Evolutionary conservation across 2,329 filamentous ascomycete species (phyloP).

Genomic region (Dichotomopilus funicola): DNA sequence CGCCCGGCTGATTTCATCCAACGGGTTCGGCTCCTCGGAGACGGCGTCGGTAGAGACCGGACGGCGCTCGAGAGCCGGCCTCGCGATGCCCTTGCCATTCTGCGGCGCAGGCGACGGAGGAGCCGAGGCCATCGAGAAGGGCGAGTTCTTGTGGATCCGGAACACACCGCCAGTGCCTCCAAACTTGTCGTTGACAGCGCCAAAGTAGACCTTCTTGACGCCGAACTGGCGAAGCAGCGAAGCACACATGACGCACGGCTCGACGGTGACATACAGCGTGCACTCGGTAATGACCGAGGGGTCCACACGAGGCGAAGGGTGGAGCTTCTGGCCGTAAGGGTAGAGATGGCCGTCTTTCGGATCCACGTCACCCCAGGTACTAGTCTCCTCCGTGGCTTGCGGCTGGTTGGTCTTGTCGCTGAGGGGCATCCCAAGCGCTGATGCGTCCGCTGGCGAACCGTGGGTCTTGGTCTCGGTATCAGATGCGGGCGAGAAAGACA

Average conservation of each 20-base stretch:
- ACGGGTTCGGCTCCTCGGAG: conserved; percentile 7
- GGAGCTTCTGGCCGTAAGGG: conserved; percentile 55
- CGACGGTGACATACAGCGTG: conserved; percentile 91
- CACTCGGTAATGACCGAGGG: conserved; percentile 62
- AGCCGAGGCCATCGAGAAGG: conserved; percentile 35
- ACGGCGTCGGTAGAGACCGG: conserved; percentile 14
- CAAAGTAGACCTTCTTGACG: conserved; percentile 88
- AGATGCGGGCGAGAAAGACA: conserved; percentile 36
- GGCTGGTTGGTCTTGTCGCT: conserved; percentile 25
- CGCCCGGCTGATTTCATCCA: conserved; percentile 11
- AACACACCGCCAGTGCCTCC: conserved; percentile 93
- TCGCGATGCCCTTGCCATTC: conserved; percentile 23
- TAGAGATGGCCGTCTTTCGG: conserved; percentile 51
- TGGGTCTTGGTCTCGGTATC: conserved; percentile 27
- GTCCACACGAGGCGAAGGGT: conserved; percentile 52
- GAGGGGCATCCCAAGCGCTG: conserved; percentile 13
- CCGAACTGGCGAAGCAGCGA: conserved; percentile 82
- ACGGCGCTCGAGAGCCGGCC: conserved; percentile 22
- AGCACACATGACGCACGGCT: conserved; percentile 98
- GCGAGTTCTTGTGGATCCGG: conserved; percentile 66
- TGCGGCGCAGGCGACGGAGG: conserved; percentile 30
- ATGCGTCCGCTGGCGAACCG: conserved; percentile 7
- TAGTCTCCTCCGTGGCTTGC: conserved; percentile 30
- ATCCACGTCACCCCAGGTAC: conserved; percentile 46
- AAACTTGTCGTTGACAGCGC: conserved; percentile 93